Evolutionary conservation across 1,284 basidiomycete genomes (phyloP), one percentile per base, ranked within the genome.

Genomic region (Inonotus hispidus): DNA sequence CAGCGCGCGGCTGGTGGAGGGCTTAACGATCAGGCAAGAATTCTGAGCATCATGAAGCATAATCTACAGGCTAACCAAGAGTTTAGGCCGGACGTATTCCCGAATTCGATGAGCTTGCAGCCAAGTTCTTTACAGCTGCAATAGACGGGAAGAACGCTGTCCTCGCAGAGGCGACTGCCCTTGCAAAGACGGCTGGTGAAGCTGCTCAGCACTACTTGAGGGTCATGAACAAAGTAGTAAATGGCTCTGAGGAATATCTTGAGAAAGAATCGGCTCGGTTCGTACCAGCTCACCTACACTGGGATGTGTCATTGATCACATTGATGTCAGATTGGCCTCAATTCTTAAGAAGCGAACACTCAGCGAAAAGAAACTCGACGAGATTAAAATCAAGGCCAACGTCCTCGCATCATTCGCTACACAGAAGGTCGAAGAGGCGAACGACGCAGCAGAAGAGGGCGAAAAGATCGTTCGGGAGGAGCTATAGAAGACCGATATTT

Each of bases 381-480:
- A 98, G 78, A 86, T 98, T 69, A 92, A 93, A 76, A 83, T 91
- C 73, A 96, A 95, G 79, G 81, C 83, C 56, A 98, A 98, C 77
- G 84, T 97, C 66, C 83, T 97, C 59, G 73, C 78, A 8, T 83
- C 92, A 0, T 96, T 97, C 70, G 76, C 79, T 23, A 76, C 75
- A 56, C 74, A 82, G 66, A 82, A 83, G 71, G 73, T 71, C 23
- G 71, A 69, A 45, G 70, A 75, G 47, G 38, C 53, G 23, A 62
- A 62, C 47, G 65, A 68, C 50, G 64, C 60, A 19, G 50, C 27
- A 35, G 32, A 63, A 32, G 21, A 43, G 11, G 56, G 41, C 13
- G 52, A 58, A 49, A 76, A 76, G 64, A 77, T 79, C 56, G 70
- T 59, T 16, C 69, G 75, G 64, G 77, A 78, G 62, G 75, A 74